Evolutionary conservation across 179 eudicot genomes (phyloP).

Genomic region (Carnegiea gigantea): DNA sequence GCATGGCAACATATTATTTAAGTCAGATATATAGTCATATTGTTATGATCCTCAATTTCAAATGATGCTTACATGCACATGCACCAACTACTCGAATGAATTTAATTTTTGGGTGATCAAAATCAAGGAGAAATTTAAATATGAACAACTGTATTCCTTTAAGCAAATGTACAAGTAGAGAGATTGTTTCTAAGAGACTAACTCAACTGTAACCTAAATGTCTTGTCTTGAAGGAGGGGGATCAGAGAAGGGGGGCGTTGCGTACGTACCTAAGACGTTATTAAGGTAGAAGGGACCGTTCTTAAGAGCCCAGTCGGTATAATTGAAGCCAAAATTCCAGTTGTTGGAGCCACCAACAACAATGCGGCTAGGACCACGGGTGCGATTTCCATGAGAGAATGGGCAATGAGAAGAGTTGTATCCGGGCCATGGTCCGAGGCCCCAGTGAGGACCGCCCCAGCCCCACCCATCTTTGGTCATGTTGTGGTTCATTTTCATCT

Average conservation of each 20-base stretch:
- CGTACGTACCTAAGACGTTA: conserved; percentile 33
- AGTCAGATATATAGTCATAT: too few relatives aligned
- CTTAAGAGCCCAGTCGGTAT: conserved; percentile 47
- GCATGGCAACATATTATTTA: background rate
- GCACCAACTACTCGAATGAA: too few relatives aligned
- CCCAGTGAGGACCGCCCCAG: background rate
- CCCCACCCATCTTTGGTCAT: background rate
- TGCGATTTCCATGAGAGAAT: background rate
- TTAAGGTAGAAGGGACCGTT: conserved; percentile 56
- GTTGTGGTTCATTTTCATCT: background rate
- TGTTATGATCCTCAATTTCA: too few relatives aligned
- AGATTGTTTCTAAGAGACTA: too few relatives aligned
- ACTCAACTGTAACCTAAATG: too few relatives aligned
- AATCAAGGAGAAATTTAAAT: too few relatives aligned
- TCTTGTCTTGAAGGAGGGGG: too few relatives aligned
- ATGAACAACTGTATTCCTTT: too few relatives aligned
- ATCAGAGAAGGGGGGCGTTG: background rate
- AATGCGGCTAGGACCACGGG: background rate
- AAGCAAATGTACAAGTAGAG: too few relatives aligned
- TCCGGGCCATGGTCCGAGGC: background rate
- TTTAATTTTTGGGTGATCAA: too few relatives aligned
- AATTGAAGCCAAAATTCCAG: background rate
- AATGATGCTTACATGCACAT: too few relatives aligned
- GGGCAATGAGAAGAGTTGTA: background rate
- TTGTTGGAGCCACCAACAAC: background rate